Base-by-base conservation (phyloP, 768 basidiomycete genomes). In the Sarcodon aspratus region DNA sequence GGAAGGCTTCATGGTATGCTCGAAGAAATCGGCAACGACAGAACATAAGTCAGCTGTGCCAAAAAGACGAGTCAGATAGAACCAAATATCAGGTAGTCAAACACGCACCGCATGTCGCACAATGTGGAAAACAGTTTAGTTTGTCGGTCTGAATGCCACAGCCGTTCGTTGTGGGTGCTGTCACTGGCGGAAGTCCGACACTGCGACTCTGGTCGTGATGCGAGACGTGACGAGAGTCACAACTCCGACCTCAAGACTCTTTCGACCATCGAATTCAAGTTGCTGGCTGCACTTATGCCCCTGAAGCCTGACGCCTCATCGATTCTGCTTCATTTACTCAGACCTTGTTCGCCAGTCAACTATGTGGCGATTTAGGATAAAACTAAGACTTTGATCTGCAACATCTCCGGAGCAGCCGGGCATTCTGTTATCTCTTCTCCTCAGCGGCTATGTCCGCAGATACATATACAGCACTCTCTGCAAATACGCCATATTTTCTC, bases 21-120 rank as follows among this genome's bases (percentile, higher is more conserved):
- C 69, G 69, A 56, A 68, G 66, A 59, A 74, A 63, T 65, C 72
- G 65, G 67, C 67, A 73, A 67, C 78, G 80, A 73, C 81, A 80
- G 68, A 73, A 81, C 81, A 84, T 84, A 80, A 76, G 79, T 84
- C 72, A 84, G 68, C 81, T 78, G 53, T 33, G 9, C 17, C 15
- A 11, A 42, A 15, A 42, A 44, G n/a, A 55, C 44, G 31, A 47
- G 38, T 51, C 27, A 32, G 42, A 51, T 33, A 21, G 32, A 36
- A 34, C 7, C 15, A 32, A 38, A 36, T 48, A 48, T 33, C 18
- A 15, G 1, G 27, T 15, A 9, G 53, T 13, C 18, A 4, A 36
- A 17, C 7, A 60, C 75, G 53, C 57, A 78, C 80, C 74, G 66
- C 80, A 82, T 82, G 60, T 73, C 79, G 74, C 70, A 66, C n/a